Evolutionary conservation across 1,284 basidiomycete species (phyloP).

Genomic region (Moesziomyces parantarcticus): DNA sequence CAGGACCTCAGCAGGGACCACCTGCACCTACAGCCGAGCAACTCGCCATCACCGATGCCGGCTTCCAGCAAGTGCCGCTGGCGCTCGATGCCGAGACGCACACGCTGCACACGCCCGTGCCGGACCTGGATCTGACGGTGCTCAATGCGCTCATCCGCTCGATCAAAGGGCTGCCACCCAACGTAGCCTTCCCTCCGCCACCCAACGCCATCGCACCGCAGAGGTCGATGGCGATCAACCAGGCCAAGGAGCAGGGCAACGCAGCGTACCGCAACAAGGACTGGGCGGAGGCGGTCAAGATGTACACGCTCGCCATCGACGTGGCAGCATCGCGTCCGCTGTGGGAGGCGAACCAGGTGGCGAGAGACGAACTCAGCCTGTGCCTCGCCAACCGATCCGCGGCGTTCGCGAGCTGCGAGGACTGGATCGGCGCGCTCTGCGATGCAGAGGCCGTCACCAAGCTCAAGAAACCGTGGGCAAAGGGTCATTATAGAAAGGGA

Average conservation of each 20-base stretch:
- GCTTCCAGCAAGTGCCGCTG: constrained; percentile 53
- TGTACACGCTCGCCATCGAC: constrained; percentile 85
- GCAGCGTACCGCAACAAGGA: constrained; percentile 68
- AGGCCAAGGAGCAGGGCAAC: constrained; percentile 66
- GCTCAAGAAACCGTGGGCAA: constrained; percentile 88
- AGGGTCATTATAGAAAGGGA: constrained; percentile 93
- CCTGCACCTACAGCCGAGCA: constrained; percentile 60
- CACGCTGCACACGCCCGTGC: constrained; percentile 40
- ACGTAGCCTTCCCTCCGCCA: constrained; percentile 64
- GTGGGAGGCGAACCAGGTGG: constrained; percentile 85
- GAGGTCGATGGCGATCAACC: constrained; percentile 58
- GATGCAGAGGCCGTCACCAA: constrained; percentile 91
- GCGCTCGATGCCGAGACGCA: constrained; percentile 41
- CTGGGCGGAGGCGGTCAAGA: constrained; percentile 79
- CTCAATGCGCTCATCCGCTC: constrained; percentile 65
- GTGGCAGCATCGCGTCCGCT: constrained; percentile 85
- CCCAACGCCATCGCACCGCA: constrained; percentile 65
- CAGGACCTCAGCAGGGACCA: constrained; percentile 47
- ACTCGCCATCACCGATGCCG: constrained; percentile 57
- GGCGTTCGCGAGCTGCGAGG: constrained; percentile 80
- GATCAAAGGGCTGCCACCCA: constrained; percentile 55
- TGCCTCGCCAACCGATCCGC: constrained; percentile 91
- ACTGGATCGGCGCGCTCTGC: constrained; percentile 82
- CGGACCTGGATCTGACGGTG: constrained; percentile 58
- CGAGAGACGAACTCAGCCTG: constrained; percentile 88